These are phyloP conservation scores for Sporisorium graminicola DNA, from an alignment of 1,284 basidiomycete genomes.

Conservation along the genomic window DNA sequence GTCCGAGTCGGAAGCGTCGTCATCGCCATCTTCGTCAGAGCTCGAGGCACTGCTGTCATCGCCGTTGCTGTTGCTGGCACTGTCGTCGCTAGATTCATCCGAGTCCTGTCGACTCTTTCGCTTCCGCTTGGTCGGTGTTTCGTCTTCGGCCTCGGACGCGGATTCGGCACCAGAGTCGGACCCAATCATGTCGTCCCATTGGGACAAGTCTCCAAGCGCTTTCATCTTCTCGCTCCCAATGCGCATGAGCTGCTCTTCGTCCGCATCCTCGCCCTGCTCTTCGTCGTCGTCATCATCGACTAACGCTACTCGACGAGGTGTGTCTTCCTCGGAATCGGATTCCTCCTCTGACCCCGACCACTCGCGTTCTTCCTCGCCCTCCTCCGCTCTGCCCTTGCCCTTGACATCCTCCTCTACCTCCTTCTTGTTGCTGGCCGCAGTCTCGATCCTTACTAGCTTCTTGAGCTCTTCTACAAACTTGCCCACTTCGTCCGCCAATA, in stretches of 20 bases:
- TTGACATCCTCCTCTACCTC: conserved; percentile 13
- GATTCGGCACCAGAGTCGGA: conserved; percentile 41
- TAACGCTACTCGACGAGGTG: neutral
- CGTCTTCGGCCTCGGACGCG: neutral
- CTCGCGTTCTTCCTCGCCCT: conserved; percentile 34
- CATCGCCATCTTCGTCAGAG: conserved; percentile 56
- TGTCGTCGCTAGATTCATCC: conserved; percentile 37
- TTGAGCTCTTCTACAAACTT: conserved; percentile 73
- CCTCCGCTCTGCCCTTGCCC: conserved; percentile 38
- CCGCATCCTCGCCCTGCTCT: conserved; percentile 21
- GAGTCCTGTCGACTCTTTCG: neutral
- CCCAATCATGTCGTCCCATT: conserved; percentile 52
- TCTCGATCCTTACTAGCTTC: conserved; percentile 32
- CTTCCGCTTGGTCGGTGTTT: neutral
- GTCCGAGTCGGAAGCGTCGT: conserved; percentile 51
- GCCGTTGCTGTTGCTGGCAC: conserved; percentile 62
- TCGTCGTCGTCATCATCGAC: conserved; percentile 17
- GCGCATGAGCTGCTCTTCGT: conserved; percentile 38
- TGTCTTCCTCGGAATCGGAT: conserved; percentile 22
- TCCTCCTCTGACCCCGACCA: conserved; percentile 59
- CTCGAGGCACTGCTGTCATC: no score
- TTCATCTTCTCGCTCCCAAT: conserved; percentile 45
- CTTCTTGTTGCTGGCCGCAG: conserved; percentile 4
- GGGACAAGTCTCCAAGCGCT: conserved; percentile 47
- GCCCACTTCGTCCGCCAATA: conserved; percentile 77